Evolutionary conservation across 176 grass and related monocot genomes (phyloP).

Genomic region (Poa annua): DNA sequence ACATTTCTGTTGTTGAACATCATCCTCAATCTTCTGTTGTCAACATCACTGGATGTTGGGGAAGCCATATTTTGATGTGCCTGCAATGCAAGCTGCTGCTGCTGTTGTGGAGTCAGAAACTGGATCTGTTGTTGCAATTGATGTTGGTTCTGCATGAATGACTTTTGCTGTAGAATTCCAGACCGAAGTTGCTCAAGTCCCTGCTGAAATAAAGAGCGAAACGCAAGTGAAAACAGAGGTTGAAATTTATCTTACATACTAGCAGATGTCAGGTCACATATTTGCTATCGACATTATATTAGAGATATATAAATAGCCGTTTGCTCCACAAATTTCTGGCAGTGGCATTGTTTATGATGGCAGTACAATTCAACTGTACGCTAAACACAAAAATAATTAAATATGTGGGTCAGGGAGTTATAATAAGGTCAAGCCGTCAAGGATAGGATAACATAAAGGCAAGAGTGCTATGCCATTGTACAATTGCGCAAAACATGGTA

Average conservation of each 20-base stretch:
- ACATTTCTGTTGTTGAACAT: conserved; percentile 76
- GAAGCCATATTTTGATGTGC: conserved; percentile 79
- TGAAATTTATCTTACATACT: conserved; percentile 1
- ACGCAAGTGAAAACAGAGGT: conserved; percentile 6
- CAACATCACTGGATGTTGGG: conserved; percentile 75
- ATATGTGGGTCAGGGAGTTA: too few species aligned
- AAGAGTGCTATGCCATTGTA: background rate
- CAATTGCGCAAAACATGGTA: conserved; percentile 23
- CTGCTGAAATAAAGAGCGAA: conserved; percentile 38
- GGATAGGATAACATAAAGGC: conserved; percentile 12
- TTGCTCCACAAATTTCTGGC: conserved; percentile 14
- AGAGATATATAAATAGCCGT: background rate
- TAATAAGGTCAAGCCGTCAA: conserved; percentile 13
- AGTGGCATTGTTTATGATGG: background rate
- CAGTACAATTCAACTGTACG: background rate
- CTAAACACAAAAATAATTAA: background rate
- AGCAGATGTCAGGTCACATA: conserved; percentile 26
- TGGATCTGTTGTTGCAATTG: conserved; percentile 77
- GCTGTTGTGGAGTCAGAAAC: conserved; percentile 71
- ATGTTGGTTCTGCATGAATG: conserved; percentile 73
- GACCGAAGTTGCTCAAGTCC: conserved; percentile 75
- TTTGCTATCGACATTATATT: conserved; percentile 16
- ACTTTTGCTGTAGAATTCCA: conserved; percentile 72
- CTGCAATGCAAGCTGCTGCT: conserved; percentile 73
- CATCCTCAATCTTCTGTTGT: conserved; percentile 79